These are phyloP conservation scores for Termitomyces sp. DNA, from an alignment of 768 basidiomycete genomes.

Conservation along the genomic window DNA sequence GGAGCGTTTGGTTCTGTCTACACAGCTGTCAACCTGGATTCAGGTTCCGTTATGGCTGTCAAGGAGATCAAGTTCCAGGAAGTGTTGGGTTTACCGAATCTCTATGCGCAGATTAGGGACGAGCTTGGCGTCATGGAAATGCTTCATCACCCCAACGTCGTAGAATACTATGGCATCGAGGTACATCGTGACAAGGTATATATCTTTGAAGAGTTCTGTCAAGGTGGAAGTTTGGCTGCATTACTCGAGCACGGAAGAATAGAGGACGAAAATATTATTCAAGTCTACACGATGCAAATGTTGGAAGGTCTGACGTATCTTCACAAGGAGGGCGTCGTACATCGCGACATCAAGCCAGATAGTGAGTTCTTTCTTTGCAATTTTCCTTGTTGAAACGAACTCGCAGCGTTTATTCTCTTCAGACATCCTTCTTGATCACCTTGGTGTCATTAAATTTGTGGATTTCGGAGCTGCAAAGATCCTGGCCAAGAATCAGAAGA, in stretches of 20 bases:
- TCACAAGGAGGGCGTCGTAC: conserved; percentile 87
- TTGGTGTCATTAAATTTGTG: conserved; percentile 92
- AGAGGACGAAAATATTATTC: conserved; percentile 94
- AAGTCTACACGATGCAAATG: conserved; percentile 97
- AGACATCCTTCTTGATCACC: conserved; percentile 92
- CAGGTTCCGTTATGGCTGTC: conserved; percentile 95
- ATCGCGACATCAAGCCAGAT: conserved; percentile 98
- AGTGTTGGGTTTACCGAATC: conserved; percentile 76
- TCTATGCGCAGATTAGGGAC: conserved; percentile 91
- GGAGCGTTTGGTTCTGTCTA: conserved; percentile 99
- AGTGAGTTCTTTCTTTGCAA: conserved; percentile 50
- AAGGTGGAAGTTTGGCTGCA: conserved; percentile 87
- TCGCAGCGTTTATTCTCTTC: conserved; percentile 8
- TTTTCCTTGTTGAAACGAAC: not conserved
- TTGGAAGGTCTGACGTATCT: conserved; percentile 90
- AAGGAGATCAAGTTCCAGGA: conserved; percentile 99
- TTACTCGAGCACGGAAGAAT: conserved; percentile 90
- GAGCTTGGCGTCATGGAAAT: conserved; percentile 98
- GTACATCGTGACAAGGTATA: conserved; percentile 98
- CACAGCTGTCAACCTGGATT: conserved; percentile 92
- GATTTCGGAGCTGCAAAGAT: conserved; percentile 98
- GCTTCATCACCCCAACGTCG: conserved; percentile 95
- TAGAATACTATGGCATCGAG: conserved; percentile 98
- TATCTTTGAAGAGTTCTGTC: conserved; percentile 98
- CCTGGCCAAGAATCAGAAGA: conserved; percentile 82